phyloP scores from a whole-genome alignment of 352 stramenopile genomes.

The Globisporangium cylindrosporum region DNA sequence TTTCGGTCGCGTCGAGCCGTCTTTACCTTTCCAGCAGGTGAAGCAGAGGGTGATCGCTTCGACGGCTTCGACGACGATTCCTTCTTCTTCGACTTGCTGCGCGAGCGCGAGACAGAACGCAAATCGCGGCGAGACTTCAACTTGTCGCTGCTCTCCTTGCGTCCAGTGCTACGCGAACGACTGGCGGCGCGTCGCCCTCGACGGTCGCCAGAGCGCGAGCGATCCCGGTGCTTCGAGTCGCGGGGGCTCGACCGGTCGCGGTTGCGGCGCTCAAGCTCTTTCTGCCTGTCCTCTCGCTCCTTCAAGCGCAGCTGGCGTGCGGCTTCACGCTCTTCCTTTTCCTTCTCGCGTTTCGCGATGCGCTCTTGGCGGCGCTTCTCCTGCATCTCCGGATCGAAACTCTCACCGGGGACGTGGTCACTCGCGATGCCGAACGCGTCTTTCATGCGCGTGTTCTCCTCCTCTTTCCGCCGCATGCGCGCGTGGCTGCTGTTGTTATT shows the following conservation, averaged over 20 bases:
- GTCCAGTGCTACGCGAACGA: constrained; percentile 13
- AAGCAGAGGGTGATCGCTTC: constrained; percentile 1
- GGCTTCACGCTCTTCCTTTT: constrained; percentile 49
- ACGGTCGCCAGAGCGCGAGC: constrained; percentile 22
- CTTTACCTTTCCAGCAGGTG: neutral
- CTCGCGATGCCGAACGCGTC: constrained; percentile 66
- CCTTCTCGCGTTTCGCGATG: constrained; percentile 34
- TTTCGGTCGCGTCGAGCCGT: constrained; percentile 1
- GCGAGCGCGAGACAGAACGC: constrained; percentile 8
- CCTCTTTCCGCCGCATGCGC: constrained; percentile 55
- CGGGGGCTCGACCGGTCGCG: constrained; percentile 26
- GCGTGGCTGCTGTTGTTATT: constrained; percentile 48
- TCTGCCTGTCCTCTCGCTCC: constrained; percentile 33
- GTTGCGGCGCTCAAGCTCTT: constrained; percentile 30
- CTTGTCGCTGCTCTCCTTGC: constrained; percentile 10
- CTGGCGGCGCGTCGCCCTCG: neutral
- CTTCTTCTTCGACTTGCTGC: constrained; percentile 9
- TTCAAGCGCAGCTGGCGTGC: constrained; percentile 30
- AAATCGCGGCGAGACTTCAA: constrained; percentile 1
- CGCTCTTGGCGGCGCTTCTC: constrained; percentile 57
- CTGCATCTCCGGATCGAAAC: constrained; percentile 75
- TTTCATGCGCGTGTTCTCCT: constrained; percentile 68
- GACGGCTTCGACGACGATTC: neutral
- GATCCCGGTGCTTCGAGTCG: constrained; percentile 15
- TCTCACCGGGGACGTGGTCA: constrained; percentile 72